Percentiles rank a stretch among this genome's conserved stretches.
Evolutionary conservation across 2,329 filamentous ascomycete genomes (phyloP).

Genomic region (Pyricularia pennisetigena): DNA sequence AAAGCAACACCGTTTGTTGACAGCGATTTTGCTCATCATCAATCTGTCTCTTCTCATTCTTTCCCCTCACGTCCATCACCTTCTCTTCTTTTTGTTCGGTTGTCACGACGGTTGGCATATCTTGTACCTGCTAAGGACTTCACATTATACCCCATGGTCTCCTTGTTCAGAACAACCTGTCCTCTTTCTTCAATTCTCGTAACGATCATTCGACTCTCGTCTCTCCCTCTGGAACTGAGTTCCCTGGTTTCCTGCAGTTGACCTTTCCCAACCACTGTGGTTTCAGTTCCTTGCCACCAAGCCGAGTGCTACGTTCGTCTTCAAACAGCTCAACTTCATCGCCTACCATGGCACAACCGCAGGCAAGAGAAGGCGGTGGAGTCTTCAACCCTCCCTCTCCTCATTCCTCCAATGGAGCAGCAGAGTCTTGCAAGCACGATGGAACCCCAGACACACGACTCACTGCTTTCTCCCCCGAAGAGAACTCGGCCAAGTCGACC

Average conservation of each 20-base stretch:
- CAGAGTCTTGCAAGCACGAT: conserved; percentile 41
- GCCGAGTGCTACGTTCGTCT: background rate
- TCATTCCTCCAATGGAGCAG: conserved; percentile 38
- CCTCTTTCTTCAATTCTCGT: background rate
- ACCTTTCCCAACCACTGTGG: background rate
- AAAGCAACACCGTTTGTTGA: background rate
- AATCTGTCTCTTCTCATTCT: background rate
- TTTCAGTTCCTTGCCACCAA: background rate
- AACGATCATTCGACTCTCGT: background rate
- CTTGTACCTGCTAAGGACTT: background rate
- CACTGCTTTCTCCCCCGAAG: conserved; percentile 54
- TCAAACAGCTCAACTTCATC: background rate
- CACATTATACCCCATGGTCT: background rate
- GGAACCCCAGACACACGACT: conserved; percentile 56
- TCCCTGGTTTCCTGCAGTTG: too few species aligned
- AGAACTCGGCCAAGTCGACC: conserved; percentile 34
- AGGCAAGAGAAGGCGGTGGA: conserved; percentile 20
- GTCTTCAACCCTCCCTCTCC: conserved; percentile 33
- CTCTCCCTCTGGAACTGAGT: background rate
- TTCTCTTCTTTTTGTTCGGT: background rate
- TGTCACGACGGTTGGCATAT: background rate
- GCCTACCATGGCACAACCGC: conserved; percentile 27
- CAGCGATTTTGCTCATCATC: background rate
- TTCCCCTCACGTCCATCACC: background rate
- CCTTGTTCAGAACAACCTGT: background rate